Conservation (phyloP, 192 early-diverging fungal species). For the Podila minutissima region DNA sequence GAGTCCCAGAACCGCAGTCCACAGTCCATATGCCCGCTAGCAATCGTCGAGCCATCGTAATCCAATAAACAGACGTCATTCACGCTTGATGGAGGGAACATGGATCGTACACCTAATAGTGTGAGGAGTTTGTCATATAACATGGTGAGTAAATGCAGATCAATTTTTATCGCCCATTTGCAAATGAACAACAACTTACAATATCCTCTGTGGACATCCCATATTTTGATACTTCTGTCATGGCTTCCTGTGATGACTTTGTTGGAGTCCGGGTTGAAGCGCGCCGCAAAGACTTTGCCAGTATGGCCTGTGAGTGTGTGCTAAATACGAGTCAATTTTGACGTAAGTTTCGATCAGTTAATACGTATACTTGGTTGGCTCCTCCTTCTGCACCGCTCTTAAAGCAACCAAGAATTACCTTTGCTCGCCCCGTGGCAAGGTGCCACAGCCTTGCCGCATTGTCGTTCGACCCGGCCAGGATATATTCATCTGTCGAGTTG, state of each 20-base stretch:
- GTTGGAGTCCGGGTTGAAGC: slow-evolving; percentile 81
- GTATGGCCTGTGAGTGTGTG: slow-evolving; percentile 96
- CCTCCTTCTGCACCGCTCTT: neutral
- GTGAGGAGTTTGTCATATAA: no score
- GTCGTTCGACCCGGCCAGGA: slow-evolving; percentile 90
- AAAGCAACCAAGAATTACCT: slow-evolving; percentile 51
- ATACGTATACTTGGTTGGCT: neutral
- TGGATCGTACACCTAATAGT: slow-evolving; percentile 75
- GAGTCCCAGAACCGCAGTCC: slow-evolving; percentile 94
- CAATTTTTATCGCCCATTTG: neutral
- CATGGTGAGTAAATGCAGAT: neutral
- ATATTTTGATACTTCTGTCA: slow-evolving; percentile 95
- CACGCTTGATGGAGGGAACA: slow-evolving; percentile 94
- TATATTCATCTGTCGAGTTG: slow-evolving; percentile 71
- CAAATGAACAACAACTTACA: slow-evolving; percentile 62
- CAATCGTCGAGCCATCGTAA: slow-evolving; percentile 72
- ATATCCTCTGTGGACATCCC: slow-evolving; percentile 92
- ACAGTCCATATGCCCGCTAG: slow-evolving; percentile 94
- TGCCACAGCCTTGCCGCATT: slow-evolving; percentile 92
- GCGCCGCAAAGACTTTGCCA: slow-evolving; percentile 89
- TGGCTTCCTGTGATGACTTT: slow-evolving; percentile 93
- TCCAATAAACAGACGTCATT: slow-evolving; percentile 90
- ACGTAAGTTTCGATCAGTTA: neutral
- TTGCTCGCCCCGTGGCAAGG: slow-evolving; percentile 75
- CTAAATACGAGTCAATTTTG: slow-evolving; percentile 45